Conservation (phyloP, 2,329 filamentous ascomycete species). For the Colletotrichum sp. region DNA sequence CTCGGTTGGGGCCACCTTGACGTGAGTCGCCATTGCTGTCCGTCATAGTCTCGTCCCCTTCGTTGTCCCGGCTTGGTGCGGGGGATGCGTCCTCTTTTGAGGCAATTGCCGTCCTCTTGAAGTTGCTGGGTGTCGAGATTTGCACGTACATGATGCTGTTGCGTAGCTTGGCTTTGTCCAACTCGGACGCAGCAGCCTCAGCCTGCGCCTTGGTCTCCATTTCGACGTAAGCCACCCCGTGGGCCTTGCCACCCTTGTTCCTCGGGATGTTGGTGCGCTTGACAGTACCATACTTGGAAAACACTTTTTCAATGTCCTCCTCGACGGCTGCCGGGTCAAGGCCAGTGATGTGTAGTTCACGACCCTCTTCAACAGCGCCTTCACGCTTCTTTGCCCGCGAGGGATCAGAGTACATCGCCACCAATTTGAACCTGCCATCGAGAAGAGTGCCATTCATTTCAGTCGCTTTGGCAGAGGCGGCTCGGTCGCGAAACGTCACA, state of each 20-base stretch:
- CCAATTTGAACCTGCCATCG: slow-evolving; percentile 70
- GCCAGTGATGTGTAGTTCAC: slow-evolving; percentile 82
- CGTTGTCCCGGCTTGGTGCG: slow-evolving; percentile 36
- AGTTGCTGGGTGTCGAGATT: slow-evolving; percentile 59
- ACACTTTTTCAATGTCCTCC: slow-evolving; percentile 71
- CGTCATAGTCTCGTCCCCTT: slow-evolving; percentile 44
- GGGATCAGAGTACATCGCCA: slow-evolving; percentile 86
- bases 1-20: slow-evolving; percentile 36
- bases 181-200: slow-evolving; percentile 65
- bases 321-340: slow-evolving; percentile 68
- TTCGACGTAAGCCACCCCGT: slow-evolving; percentile 81
- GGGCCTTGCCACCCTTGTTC: slow-evolving; percentile 70
- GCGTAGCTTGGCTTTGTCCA: slow-evolving; percentile 75
- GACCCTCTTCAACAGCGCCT: slow-evolving; percentile 83
- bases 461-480: slow-evolving; percentile 74
- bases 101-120: slow-evolving; percentile 56
- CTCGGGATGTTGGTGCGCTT: slow-evolving; percentile 74
- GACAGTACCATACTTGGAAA: slow-evolving; percentile 77
- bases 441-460: slow-evolving; percentile 74
- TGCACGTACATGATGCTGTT: slow-evolving; percentile 72
- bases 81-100: slow-evolving; percentile 37
- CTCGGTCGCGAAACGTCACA: slow-evolving; percentile 78
- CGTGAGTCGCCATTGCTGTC: slow-evolving; percentile 27
- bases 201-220: slow-evolving; percentile 76
- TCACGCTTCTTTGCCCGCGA: slow-evolving; percentile 76